Evolutionary conservation across 495 filamentous ascomycete species (phyloP).

Genomic region (Staphylotrichum tortipilum): DNA sequence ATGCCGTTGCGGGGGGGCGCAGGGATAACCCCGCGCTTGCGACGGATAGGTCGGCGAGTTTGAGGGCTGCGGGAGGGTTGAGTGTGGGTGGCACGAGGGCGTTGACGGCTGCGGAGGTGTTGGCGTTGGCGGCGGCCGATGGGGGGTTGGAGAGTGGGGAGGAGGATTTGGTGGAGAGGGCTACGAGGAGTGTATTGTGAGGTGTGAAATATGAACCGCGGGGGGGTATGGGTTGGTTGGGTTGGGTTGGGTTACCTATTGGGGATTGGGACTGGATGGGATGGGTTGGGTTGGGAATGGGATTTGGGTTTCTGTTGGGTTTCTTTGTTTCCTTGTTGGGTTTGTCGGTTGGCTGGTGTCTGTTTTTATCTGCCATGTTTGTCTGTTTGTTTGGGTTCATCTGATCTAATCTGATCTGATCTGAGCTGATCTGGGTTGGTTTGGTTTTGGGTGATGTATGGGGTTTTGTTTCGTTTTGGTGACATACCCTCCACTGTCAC

Average conservation of each 20-base stretch:
- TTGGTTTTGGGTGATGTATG: not conserved
- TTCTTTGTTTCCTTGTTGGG: too few relatives aligned
- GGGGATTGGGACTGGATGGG: conserved; percentile 62
- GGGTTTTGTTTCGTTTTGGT: not conserved
- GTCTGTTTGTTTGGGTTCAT: too few relatives aligned
- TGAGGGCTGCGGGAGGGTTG: conserved; percentile 32
- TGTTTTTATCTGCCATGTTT: not conserved
- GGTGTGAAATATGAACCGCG: too few relatives aligned
- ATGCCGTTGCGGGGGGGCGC: conserved; percentile 25
- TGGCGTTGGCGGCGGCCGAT: too few relatives aligned
- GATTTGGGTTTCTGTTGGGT: not conserved
- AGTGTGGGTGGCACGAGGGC: conserved; percentile 35
- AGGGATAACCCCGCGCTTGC: conserved; percentile 19
- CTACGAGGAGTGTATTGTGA: conserved; percentile 44
- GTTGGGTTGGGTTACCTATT: conserved; percentile 46
- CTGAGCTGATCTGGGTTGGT: not conserved
- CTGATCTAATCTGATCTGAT: not conserved
- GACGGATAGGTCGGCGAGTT: conserved; percentile 25
- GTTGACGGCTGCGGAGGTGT: conserved; percentile 54
- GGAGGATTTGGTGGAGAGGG: conserved; percentile 63
- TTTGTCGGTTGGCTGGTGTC: not conserved
- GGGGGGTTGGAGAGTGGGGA: conserved; percentile 54
- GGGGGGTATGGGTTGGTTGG: conserved; percentile 29
- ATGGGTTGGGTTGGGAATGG: conserved; percentile 52
- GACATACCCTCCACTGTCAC: not conserved